These are phyloP conservation scores for Mycena latifolia DNA, from an alignment of 768 basidiomycete species.

Conservation along the genomic window DNA sequence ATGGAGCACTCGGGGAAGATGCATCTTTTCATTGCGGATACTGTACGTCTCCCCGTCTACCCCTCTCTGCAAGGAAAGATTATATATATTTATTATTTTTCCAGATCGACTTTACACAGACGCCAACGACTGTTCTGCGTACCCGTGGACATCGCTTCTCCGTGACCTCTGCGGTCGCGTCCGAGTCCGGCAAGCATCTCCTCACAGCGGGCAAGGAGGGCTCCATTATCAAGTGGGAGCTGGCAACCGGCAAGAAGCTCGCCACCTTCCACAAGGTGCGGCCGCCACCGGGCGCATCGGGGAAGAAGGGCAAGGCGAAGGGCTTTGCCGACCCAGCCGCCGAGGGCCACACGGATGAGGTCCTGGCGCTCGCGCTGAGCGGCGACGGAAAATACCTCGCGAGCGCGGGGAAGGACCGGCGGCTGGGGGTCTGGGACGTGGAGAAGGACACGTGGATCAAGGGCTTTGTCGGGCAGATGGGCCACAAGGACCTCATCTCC, in stretches of 20 bases:
- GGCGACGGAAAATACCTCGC: constrained; percentile 88
- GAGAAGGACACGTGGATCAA: constrained; percentile 82
- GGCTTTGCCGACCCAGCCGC: constrained; percentile 59
- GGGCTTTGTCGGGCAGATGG: constrained; percentile 83
- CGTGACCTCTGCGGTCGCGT: constrained; percentile 85
- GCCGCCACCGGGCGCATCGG: constrained; percentile 40
- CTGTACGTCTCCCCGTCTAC: constrained; percentile 57
- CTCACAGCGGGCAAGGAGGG: constrained; percentile 95
- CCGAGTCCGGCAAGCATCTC: constrained; percentile 79
- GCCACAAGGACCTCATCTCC: constrained; percentile 61
- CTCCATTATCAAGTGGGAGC: constrained; percentile 87
- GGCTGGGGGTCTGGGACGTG: constrained; percentile 89
- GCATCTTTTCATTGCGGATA: constrained; percentile 83
- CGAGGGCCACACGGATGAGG: constrained; percentile 89
- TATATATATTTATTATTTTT: too few species aligned
- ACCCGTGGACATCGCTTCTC: constrained; percentile 83
- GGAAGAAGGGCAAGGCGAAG: constrained; percentile 72
- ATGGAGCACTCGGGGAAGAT: constrained; percentile 90
- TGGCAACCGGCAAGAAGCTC: constrained; percentile 71
- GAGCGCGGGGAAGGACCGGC: constrained; percentile 88
- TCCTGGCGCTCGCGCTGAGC: constrained; percentile 86
- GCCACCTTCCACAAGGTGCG: constrained; percentile 72
- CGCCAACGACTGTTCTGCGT: constrained; percentile 64
- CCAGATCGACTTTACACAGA: constrained; percentile 69
- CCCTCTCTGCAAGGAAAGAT: too few species aligned